Evolutionary conservation across 768 basidiomycete species (phyloP).

Genomic region (Boletus subparvulus): DNA sequence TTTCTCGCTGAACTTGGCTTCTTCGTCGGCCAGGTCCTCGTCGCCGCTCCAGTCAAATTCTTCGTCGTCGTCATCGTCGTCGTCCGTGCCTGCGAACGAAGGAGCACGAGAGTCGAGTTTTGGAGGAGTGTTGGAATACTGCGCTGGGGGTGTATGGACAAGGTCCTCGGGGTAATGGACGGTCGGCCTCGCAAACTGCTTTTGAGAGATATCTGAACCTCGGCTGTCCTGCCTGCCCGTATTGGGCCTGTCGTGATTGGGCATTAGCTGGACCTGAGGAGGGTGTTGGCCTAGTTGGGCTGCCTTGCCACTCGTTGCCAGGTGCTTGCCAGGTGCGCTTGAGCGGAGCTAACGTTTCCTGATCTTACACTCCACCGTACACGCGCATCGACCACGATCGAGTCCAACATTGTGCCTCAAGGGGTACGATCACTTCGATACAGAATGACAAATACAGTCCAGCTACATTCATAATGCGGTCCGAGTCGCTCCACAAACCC

Average conservation of each 20-base stretch:
- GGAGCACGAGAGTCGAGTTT: slow-evolving; percentile 39
- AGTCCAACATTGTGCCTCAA: neutral
- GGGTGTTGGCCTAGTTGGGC: slow-evolving; percentile 21
- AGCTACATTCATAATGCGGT: neutral
- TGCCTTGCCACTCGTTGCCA: slow-evolving; percentile 15
- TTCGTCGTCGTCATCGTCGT: slow-evolving; percentile 52
- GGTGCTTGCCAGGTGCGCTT: slow-evolving; percentile 2
- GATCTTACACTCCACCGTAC: slow-evolving; percentile 2
- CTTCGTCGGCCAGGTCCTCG: slow-evolving; percentile 71
- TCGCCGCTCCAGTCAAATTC: slow-evolving; percentile 81
- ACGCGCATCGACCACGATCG: no score
- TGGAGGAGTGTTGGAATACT: slow-evolving; percentile 27
- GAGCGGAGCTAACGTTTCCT: slow-evolving; percentile 11
- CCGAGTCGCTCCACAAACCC: slow-evolving; percentile 5
- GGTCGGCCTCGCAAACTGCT: slow-evolving; percentile 32
- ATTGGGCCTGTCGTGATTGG: slow-evolving; percentile 14
- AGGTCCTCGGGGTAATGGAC: slow-evolving; percentile 58
- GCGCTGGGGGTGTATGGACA: slow-evolving; percentile 22
- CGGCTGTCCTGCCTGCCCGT: slow-evolving; percentile 11
- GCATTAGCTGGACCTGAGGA: slow-evolving; percentile 21
- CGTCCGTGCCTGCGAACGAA: slow-evolving; percentile 55
- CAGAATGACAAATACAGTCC: slow-evolving; percentile 5
- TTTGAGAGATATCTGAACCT: slow-evolving; percentile 12
- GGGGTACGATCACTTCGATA: neutral
- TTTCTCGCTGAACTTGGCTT: slow-evolving; percentile 60